Evolutionary conservation across 176 grass and related monocot genomes (phyloP).

Genomic region (Phoenix dactylifera): DNA sequence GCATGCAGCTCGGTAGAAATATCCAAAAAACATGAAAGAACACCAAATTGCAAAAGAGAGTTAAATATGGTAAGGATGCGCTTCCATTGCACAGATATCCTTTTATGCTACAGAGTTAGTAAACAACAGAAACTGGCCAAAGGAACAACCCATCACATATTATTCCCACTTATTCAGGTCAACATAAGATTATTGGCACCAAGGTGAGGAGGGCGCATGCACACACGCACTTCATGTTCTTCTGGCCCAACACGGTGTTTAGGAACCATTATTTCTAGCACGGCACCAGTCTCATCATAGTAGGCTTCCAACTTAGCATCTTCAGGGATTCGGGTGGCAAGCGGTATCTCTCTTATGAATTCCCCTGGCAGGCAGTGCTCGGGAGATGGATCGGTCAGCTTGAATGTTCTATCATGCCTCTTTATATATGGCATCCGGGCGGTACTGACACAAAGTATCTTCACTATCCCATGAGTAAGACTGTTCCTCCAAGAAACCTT

Average conservation of each 20-base stretch:
- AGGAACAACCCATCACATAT: too few species aligned
- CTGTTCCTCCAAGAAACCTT: constrained; percentile 70
- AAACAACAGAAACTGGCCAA: too few species aligned
- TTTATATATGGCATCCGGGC: constrained; percentile 39
- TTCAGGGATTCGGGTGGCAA: constrained; percentile 65
- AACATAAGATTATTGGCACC: constrained; percentile 46
- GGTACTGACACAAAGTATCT: constrained; percentile 64
- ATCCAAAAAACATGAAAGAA: too few species aligned
- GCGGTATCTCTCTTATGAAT: constrained; percentile 64
- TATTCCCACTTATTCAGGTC: constrained; percentile 27
- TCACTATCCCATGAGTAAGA: constrained; percentile 51
- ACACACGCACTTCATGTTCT: constrained; percentile 75
- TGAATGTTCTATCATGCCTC: constrained; percentile 55
- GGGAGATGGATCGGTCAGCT: constrained; percentile 43
- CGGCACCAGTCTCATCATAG: constrained; percentile 58
- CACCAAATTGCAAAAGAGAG: too few species aligned
- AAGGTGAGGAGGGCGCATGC: constrained; percentile 60
- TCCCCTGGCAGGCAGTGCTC: constrained; percentile 62
- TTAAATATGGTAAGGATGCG: too few species aligned
- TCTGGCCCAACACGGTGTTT: constrained; percentile 58
- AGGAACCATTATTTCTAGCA: constrained; percentile 62
- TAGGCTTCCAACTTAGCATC: constrained; percentile 60
- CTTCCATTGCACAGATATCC: too few species aligned
- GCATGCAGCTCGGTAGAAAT: too few species aligned
- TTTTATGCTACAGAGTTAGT: too few species aligned